A percentile compares a stretch with the other conserved stretches of the same genome.
These are phyloP conservation scores for Kluyveromyces sp. DNA, from an alignment of 1,139 yeast genomes.

Conservation along the genomic window DNA sequence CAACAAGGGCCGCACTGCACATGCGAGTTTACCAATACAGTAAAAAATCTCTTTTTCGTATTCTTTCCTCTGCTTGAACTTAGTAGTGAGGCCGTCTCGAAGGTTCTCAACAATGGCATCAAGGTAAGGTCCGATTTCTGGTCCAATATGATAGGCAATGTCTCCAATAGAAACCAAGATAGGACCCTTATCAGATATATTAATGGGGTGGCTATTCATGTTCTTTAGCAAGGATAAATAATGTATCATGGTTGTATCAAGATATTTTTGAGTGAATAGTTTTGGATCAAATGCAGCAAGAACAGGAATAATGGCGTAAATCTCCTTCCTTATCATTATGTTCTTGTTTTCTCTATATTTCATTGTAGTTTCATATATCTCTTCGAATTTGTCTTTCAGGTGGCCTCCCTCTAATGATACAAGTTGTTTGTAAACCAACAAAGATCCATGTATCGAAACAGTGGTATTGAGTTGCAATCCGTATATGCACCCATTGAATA, in stretches of 20 bases:
- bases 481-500: slow-evolving; percentile 55
- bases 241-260: slow-evolving; percentile 74
- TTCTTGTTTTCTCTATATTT: slow-evolving; percentile 73
- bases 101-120: slow-evolving; percentile 81
- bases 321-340: slow-evolving; percentile 70
- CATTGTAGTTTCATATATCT: slow-evolving; percentile 69
- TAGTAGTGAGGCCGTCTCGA: slow-evolving; percentile 72
- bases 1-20: slow-evolving; percentile 91
- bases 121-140: slow-evolving; percentile 79
- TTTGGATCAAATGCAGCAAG: slow-evolving; percentile 74
- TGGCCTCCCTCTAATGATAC: slow-evolving; percentile 61
- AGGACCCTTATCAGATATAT: slow-evolving; percentile 54
- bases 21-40: slow-evolving; percentile 79
- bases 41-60: slow-evolving; percentile 85
- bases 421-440: slow-evolving; percentile 75
- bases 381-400: slow-evolving; percentile 64
- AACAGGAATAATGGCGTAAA: slow-evolving; percentile 73
- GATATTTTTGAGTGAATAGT: slow-evolving; percentile 70
- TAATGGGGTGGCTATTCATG: slow-evolving; percentile 36
- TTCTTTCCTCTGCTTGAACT: slow-evolving; percentile 59
- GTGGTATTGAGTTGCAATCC: slow-evolving; percentile 45
- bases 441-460: slow-evolving; percentile 79
- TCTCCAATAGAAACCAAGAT: slow-evolving; percentile 82
- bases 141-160: slow-evolving; percentile 75
- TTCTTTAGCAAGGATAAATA: slow-evolving; percentile 74